Conservation (phyloP, 352 stramenopile genomes). For the Halophytophthora polymorphica region DNA sequence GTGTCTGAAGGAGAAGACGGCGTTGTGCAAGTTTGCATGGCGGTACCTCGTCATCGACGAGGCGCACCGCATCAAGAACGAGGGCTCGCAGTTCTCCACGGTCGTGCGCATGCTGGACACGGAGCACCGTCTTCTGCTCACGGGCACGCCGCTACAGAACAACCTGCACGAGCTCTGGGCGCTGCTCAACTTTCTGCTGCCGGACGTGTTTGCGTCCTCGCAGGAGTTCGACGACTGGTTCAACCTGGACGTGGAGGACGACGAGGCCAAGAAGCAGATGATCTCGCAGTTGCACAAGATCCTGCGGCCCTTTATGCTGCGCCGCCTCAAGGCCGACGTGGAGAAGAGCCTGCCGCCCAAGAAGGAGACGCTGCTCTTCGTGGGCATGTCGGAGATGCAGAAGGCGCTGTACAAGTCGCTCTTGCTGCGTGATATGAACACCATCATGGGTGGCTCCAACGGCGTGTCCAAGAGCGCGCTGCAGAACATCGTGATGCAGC, state of each 20-base stretch:
- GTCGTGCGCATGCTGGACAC: constrained; percentile 84
- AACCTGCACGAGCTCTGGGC: constrained; percentile 95
- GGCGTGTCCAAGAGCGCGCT: constrained; percentile 77
- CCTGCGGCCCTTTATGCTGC: constrained; percentile 95
- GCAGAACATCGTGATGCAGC: constrained; percentile 88
- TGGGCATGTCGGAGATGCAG: constrained; percentile 90
- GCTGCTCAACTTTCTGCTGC: constrained; percentile 93
- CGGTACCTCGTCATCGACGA: constrained; percentile 88
- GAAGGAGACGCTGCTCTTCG: constrained; percentile 95
- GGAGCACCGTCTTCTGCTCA: constrained; percentile 89
- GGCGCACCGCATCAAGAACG: constrained; percentile 88
- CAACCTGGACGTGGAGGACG: constrained; percentile 83
- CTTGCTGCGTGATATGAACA: constrained; percentile 94
- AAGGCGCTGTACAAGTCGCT: constrained; percentile 97
- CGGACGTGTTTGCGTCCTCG: constrained; percentile 90
- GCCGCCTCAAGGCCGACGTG: constrained; percentile 98
- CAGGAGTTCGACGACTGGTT: constrained; percentile 90
- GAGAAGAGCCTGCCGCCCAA: constrained; percentile 98
- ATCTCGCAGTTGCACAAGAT: constrained; percentile 88
- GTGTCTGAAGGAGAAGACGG: constrained; percentile 86
- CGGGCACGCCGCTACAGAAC: constrained; percentile 93
- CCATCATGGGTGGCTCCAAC: constrained; percentile 60
- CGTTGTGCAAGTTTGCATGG: constrained; percentile 90
- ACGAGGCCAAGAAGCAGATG: constrained; percentile 89
- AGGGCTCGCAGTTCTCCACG: constrained; percentile 85